phyloP scores from a whole-genome alignment of 1,139 yeast genomes.

The Debaryomyces subglobosus region DNA sequence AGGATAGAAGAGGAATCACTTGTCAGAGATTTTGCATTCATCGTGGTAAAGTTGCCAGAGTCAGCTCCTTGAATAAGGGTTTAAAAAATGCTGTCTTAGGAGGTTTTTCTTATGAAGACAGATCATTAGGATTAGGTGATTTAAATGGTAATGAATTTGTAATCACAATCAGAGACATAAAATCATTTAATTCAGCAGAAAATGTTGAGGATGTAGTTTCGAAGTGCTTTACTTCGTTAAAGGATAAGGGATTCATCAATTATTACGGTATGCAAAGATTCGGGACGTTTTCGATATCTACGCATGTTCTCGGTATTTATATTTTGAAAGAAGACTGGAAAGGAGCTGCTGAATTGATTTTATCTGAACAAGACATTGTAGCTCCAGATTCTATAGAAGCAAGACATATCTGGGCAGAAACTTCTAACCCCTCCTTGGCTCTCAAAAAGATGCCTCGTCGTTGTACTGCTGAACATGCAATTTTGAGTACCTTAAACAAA shows the following conservation, averaged over 20 bases:
- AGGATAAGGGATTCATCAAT: constrained; percentile 78
- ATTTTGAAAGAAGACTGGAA: constrained; percentile 78
- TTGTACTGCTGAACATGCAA: constrained; percentile 81
- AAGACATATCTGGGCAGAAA: constrained; percentile 78
- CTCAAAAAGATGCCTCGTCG: constrained; percentile 79
- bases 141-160: constrained; percentile 85
- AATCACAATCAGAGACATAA: constrained; percentile 78
- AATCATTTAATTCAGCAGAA: constrained; percentile 31
- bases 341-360: constrained; percentile 72
- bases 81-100: constrained; percentile 78
- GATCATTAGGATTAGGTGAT: constrained; percentile 74
- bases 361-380: constrained; percentile 84
- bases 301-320: constrained; percentile 80
- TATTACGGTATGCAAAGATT: constrained; percentile 97
- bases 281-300: constrained; percentile 92
- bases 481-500: constrained; percentile 60
- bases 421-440: constrained; percentile 66
- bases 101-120: constrained; percentile 68
- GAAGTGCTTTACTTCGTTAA: constrained; percentile 59
- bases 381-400: constrained; percentile 83
- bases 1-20: constrained; percentile 95
- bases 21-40: constrained; percentile 80
- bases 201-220: constrained; percentile 47
- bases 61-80: constrained; percentile 73
- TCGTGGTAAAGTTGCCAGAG: constrained; percentile 75